Evolutionary conservation across 805 yeast genomes (phyloP).

Genomic region (Grigorovia yakushimaensis): DNA sequence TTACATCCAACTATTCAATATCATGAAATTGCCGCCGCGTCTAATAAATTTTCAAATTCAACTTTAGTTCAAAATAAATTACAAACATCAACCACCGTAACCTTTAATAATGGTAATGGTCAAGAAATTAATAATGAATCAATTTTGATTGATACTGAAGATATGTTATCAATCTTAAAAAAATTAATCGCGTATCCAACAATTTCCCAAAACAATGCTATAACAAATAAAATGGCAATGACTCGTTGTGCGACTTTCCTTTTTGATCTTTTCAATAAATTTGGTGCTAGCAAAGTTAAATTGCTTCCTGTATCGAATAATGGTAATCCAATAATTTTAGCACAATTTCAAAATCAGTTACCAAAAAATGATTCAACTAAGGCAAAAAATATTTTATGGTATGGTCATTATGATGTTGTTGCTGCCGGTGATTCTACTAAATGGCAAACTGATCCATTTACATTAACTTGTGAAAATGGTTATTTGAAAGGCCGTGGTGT

Average conservation of each 20-base stretch:
- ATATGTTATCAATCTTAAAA: conserved; percentile 51
- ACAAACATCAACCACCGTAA: not conserved
- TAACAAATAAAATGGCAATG: conserved; percentile 53
- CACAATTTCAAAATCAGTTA: conserved; percentile 47
- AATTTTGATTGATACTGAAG: conserved; percentile 39
- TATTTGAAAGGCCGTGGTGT: conserved; percentile 87
- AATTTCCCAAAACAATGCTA: conserved; percentile 60
- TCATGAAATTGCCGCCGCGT: not conserved
- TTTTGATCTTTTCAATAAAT: conserved; percentile 45
- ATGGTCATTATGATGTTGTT: conserved; percentile 94
- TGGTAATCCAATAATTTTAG: conserved; percentile 72
- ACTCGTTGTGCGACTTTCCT: conserved; percentile 79
- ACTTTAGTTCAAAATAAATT: not conserved
- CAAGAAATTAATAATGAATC: not conserved
- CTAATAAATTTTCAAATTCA: not conserved
- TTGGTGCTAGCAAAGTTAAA: conserved; percentile 62
- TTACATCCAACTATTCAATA: conserved; percentile 1
- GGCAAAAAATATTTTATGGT: conserved; percentile 59
- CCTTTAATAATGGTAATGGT: not conserved
- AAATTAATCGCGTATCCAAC: conserved; percentile 63
- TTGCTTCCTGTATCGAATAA: conserved; percentile 66
- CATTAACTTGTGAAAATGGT: conserved; percentile 68
- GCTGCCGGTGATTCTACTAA: conserved; percentile 52
- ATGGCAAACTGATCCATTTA: conserved; percentile 79
- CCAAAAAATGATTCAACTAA: conserved; percentile 1